Conservation (phyloP, 2,329 filamentous ascomycete genomes). For the Neoarthrinium moseri region DNA sequence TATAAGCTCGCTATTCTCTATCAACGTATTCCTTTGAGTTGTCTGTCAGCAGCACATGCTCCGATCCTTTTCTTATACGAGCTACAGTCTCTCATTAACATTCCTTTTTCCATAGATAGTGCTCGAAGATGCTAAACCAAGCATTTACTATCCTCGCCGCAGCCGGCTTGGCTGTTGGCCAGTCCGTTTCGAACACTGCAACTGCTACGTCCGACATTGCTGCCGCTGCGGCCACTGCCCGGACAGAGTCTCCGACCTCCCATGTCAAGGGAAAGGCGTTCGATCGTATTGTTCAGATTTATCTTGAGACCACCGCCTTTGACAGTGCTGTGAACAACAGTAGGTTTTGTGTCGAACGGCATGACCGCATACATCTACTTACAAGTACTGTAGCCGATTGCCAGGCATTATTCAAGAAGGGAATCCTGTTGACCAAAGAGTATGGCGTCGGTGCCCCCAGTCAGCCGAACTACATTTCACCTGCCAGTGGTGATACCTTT, state of each 20-base stretch:
- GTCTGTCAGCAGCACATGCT: too few relatives aligned
- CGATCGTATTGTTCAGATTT: slow-evolving; percentile 7
- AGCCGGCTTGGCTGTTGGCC: neutral
- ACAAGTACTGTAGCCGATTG: neutral
- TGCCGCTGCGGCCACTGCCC: neutral
- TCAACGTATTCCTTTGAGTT: too few relatives aligned
- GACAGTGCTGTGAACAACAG: slow-evolving; percentile 2
- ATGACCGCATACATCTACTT: too few relatives aligned
- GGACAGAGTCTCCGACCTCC: neutral
- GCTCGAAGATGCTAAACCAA: neutral
- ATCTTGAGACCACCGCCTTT: slow-evolving; percentile 8
- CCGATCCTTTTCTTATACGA: too few relatives aligned
- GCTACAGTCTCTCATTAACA: neutral
- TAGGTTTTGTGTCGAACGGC: neutral
- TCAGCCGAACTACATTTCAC: slow-evolving; percentile 72
- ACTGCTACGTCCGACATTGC: neutral
- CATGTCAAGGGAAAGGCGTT: neutral
- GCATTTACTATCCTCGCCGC: neutral
- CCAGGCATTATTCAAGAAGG: slow-evolving; percentile 49
- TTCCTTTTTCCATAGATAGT: neutral
- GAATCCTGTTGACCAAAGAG: slow-evolving; percentile 59
- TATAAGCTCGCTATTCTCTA: too few relatives aligned
- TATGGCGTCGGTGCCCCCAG: slow-evolving; percentile 67
- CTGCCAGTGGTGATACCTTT: slow-evolving; percentile 69
- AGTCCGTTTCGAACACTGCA: neutral